Conservation (phyloP, 441 rosid species). For the Adansonia grandidieri region DNA sequence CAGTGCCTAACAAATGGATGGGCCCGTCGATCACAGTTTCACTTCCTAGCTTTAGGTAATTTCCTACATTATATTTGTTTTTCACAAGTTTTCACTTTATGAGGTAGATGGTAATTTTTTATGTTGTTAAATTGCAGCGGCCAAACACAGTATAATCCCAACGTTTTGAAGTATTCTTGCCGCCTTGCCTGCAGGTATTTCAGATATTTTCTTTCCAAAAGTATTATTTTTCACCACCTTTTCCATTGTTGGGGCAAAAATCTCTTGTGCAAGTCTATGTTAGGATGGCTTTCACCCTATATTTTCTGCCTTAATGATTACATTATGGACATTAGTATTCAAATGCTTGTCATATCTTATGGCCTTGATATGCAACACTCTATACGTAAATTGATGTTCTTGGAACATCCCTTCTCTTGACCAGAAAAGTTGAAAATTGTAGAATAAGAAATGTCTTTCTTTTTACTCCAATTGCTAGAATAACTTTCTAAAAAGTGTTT, state of each 20-base stretch:
- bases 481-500: neutral
- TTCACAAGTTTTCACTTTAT: neutral
- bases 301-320: neutral
- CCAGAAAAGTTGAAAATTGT: neutral
- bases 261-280: neutral
- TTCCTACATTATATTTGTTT: neutral
- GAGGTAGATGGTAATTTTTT: constrained; percentile 16
- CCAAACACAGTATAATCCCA: constrained; percentile 58
- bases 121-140: constrained; percentile 64
- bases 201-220: neutral
- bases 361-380: neutral
- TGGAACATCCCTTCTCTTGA: neutral
- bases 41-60: constrained; percentile 90
- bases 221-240: neutral
- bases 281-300: neutral
- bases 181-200: constrained; percentile 78
- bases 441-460: too few relatives aligned
- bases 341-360: neutral
- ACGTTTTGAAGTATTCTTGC: constrained; percentile 87
- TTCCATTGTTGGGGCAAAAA: neutral
- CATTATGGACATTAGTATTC: neutral
- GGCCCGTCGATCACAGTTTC: constrained; percentile 77
- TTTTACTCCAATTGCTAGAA: neutral
- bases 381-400: neutral
- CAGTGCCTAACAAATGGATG: constrained; percentile 60